Percentiles rank a stretch among this genome's conserved stretches.
phyloP scores from a whole-genome alignment of 495 filamentous ascomycete species.

The Pseudoneurospora amorphoporcata region DNA sequence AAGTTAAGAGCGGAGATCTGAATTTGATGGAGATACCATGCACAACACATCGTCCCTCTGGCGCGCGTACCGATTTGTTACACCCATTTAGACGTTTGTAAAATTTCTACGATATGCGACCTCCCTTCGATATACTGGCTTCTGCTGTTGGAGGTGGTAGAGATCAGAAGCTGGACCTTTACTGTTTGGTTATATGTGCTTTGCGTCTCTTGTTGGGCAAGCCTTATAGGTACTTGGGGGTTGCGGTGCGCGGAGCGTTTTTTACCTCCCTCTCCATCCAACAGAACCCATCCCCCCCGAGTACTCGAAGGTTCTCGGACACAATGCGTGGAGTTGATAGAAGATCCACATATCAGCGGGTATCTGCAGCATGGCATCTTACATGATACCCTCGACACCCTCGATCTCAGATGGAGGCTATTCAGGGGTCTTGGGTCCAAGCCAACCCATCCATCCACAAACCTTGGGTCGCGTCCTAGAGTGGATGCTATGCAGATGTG shows the following conservation, averaged over 20 bases:
- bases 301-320: not conserved
- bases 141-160: not conserved
- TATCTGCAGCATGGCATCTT: not conserved
- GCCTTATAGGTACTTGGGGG: not conserved
- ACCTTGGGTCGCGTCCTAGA: not conserved
- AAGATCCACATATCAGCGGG: not conserved
- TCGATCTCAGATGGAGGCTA: not conserved
- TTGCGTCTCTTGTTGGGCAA: not conserved
- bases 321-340: not conserved
- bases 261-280: too few species aligned
- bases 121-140: not conserved
- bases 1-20: not conserved
- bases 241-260: too few species aligned
- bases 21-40: conserved; percentile 1
- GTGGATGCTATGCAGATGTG: not conserved
- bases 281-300: too few species aligned
- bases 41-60: not conserved
- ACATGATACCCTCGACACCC: not conserved
- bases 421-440: not conserved
- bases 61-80: not conserved
- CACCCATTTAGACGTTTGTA: not conserved
- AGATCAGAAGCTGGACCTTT: not conserved
- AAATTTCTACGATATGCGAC: not conserved
- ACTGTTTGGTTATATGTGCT: too few species aligned
- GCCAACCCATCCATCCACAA: not conserved